A percentile compares a stretch with the other conserved stretches of the same genome.
phyloP scores from a whole-genome alignment of 75 land plant species.

The Pinus tabuliformis region DNA sequence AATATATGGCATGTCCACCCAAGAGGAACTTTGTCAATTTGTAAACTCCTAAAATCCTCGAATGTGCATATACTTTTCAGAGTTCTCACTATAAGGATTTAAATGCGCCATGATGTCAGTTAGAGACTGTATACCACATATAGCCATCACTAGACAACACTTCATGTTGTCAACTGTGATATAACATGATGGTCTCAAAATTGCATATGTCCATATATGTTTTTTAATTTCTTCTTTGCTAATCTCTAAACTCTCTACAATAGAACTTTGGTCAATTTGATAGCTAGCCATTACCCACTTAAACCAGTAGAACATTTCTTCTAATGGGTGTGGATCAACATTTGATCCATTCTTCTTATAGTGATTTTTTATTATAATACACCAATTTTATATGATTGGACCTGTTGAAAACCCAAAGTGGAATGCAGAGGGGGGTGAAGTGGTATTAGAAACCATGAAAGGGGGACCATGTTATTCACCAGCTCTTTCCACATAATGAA shows the following conservation, averaged over 20 bases:
- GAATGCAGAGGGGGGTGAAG: too few relatives aligned
- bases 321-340: background rate
- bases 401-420: too few relatives aligned
- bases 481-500: too few relatives aligned
- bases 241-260: slow-evolving; percentile 31
- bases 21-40: too few relatives aligned
- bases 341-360: too few relatives aligned
- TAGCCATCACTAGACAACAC: slow-evolving; percentile 36
- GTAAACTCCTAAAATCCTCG: too few relatives aligned
- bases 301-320: slow-evolving; percentile 37
- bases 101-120: slow-evolving; percentile 45
- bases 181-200: slow-evolving; percentile 34
- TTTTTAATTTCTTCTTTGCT: slow-evolving; percentile 32
- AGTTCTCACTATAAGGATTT: slow-evolving; percentile 48
- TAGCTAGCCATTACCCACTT: slow-evolving; percentile 44
- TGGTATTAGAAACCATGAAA: too few relatives aligned
- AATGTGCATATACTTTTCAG: slow-evolving; percentile 20
- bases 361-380: too few relatives aligned
- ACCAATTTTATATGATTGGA: too few relatives aligned
- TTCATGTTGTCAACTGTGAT: slow-evolving; percentile 29
- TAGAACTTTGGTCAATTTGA: slow-evolving; percentile 14
- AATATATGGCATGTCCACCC: too few relatives aligned
- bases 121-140: slow-evolving; percentile 37
- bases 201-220: slow-evolving; percentile 23
- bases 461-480: too few relatives aligned